Evolutionary conservation across 257 asterid species (phyloP).

Genomic region (Gynochthodes officinalis): DNA sequence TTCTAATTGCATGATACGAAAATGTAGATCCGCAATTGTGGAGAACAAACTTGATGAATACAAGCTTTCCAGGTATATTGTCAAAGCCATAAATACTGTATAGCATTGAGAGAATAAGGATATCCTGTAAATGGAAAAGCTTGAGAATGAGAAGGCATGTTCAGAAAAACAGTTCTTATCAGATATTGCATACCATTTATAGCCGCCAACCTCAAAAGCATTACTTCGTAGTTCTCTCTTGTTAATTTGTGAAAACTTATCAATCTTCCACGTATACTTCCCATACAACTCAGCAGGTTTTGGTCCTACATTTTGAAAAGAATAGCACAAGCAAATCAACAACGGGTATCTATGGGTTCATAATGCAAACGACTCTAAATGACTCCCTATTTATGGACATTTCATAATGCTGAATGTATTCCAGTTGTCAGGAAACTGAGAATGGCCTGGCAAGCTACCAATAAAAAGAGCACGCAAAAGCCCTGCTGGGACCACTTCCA

Average conservation of each 20-base stretch:
- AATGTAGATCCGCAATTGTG: background rate
- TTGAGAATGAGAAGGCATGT: background rate
- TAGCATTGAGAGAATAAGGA: background rate
- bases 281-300: slow-evolving; percentile 44
- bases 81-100: background rate
- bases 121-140: background rate
- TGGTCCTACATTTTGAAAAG: slow-evolving; percentile 30
- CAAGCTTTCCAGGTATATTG: background rate
- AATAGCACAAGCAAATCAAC: background rate
- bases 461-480: background rate
- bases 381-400: background rate
- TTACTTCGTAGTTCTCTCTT: slow-evolving; percentile 52
- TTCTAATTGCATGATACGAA: background rate
- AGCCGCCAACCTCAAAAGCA: slow-evolving; percentile 49
- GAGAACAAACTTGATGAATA: background rate
- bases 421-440: background rate
- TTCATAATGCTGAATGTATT: background rate
- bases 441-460: background rate
- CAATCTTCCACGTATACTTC: slow-evolving; percentile 51
- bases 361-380: background rate
- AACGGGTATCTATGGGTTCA: background rate
- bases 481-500: background rate
- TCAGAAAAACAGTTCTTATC: background rate
- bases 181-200: slow-evolving; percentile 38
- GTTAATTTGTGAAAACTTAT: slow-evolving; percentile 46